Conservation (phyloP, 2,329 filamentous ascomycete species). For the Didymella arachidicola region DNA sequence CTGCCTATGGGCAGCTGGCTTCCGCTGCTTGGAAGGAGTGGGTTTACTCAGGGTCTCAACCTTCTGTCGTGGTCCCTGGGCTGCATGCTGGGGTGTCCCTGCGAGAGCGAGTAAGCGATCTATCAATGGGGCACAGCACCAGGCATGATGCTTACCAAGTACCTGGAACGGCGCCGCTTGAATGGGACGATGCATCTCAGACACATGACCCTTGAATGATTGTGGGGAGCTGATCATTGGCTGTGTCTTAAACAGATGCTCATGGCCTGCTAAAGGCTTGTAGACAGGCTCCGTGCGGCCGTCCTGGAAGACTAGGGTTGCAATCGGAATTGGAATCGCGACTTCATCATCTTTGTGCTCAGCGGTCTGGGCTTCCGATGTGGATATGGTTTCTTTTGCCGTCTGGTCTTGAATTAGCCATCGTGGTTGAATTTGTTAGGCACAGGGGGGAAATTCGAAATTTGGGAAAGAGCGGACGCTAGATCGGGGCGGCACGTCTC, state of each 20-base stretch:
- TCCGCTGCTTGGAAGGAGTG: neutral
- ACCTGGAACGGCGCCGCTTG: slow-evolving; percentile 8
- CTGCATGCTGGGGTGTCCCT: slow-evolving; percentile 8
- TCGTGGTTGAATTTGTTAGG: neutral
- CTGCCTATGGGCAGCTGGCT: neutral
- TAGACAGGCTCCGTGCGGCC: slow-evolving; percentile 33
- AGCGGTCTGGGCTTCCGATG: neutral
- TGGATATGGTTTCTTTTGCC: neutral
- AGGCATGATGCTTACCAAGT: slow-evolving; percentile 20
- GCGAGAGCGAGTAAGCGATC: slow-evolving; percentile 20
- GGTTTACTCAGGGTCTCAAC: neutral
- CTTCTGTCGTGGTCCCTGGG: neutral
- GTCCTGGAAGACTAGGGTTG: slow-evolving; percentile 31
- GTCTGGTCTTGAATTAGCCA: slow-evolving; percentile 4
- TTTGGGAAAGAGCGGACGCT: slow-evolving; percentile 24
- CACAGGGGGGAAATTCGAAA: neutral
- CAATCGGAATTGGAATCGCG: slow-evolving; percentile 32
- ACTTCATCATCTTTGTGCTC: slow-evolving; percentile 17
- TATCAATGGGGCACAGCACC: neutral
- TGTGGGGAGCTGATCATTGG: neutral
- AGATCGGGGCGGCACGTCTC: slow-evolving; percentile 18
- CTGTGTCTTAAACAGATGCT: slow-evolving; percentile 32
- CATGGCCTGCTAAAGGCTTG: slow-evolving; percentile 36
- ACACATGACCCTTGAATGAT: neutral
- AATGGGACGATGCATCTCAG: neutral